A percentile compares a stretch with the other conserved stretches of the same genome.
These are phyloP conservation scores for Skeletonema potamos DNA, from an alignment of 108 stramenopile genomes.

Conservation along the genomic window DNA sequence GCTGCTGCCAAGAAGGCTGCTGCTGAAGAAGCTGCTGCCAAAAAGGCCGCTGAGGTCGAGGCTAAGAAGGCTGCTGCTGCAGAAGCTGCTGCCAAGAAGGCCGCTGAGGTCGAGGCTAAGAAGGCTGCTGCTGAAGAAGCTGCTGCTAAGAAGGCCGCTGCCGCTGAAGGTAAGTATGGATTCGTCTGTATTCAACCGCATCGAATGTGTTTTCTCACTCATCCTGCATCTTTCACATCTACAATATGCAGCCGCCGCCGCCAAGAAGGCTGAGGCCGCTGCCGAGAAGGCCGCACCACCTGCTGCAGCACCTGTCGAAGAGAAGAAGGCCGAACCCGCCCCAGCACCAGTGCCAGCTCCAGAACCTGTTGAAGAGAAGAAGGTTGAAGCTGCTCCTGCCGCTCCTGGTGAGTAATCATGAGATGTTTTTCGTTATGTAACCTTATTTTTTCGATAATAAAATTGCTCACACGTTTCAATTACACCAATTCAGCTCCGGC, in stretches of 20 bases:
- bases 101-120: constrained; percentile 21
- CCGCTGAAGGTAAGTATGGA: constrained; percentile 13
- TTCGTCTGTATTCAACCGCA: neutral
- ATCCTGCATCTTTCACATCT: neutral
- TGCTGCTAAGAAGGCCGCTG: constrained; percentile 13
- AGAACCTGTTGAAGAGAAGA: constrained; percentile 8
- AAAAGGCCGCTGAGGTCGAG: constrained; percentile 34
- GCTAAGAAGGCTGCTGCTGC: constrained; percentile 11
- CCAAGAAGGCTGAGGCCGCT: constrained; percentile 29
- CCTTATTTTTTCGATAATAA: neutral
- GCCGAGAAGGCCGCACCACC: neutral
- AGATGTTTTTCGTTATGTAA: no score
- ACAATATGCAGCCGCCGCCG: constrained; percentile 9
- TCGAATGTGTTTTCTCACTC: neutral
- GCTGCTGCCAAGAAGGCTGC: constrained; percentile 27
- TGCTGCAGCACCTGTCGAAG: constrained; percentile 13
- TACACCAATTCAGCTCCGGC: constrained; percentile 10
- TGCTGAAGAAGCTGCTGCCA: constrained; percentile 4
- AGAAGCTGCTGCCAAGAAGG: constrained; percentile 14
- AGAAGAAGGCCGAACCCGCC: constrained; percentile 17
- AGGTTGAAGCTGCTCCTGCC: no score
- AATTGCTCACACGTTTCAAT: no score
- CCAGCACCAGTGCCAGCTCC: constrained; percentile 18
- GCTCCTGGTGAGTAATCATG: no score
- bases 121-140: constrained; percentile 17